Evolutionary conservation across 192 early-diverging fungal species (phyloP).

Genomic region (Coemansia sp.): DNA sequence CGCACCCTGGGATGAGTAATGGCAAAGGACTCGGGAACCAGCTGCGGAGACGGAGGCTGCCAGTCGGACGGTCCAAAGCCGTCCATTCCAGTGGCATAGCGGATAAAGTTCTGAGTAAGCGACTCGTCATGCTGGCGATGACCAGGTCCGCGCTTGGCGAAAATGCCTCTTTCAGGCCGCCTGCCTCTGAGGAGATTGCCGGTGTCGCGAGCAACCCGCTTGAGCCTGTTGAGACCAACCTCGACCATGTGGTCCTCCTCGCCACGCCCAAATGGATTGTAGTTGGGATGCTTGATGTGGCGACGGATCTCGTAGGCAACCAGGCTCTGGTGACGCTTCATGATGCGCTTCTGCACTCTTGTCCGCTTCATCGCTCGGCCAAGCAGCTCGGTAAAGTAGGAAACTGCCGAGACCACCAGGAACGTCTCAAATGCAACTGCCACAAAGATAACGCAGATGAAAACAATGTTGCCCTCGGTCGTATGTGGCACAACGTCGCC

Average conservation of each 20-base stretch:
- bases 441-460: slow-evolving; percentile 50
- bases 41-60: slow-evolving; percentile 37
- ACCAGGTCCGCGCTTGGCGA: slow-evolving; percentile 20
- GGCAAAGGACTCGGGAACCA: neutral
- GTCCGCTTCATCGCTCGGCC: slow-evolving; percentile 28
- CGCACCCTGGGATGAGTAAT: neutral
- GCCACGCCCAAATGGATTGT: slow-evolving; percentile 44
- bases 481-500: slow-evolving; percentile 42
- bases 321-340: slow-evolving; percentile 35
- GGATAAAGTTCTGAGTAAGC: slow-evolving; percentile 42
- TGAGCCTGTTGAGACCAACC: slow-evolving; percentile 26
- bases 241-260: slow-evolving; percentile 33
- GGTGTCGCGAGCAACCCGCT: slow-evolving; percentile 12
- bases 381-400: slow-evolving; percentile 40
- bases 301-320: slow-evolving; percentile 52
- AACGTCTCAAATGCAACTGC: slow-evolving; percentile 52
- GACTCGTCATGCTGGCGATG: slow-evolving; percentile 33
- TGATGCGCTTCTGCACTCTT: slow-evolving; percentile 40
- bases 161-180: slow-evolving; percentile 6
- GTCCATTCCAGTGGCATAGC: slow-evolving; percentile 43
- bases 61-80: slow-evolving; percentile 32
- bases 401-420: slow-evolving; percentile 44
- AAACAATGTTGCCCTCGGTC: slow-evolving; percentile 41
- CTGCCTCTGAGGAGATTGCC: slow-evolving; percentile 23
- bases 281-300: slow-evolving; percentile 52